Conservation (phyloP, 306 rosid genomes). For the Quercus cerris region DNA sequence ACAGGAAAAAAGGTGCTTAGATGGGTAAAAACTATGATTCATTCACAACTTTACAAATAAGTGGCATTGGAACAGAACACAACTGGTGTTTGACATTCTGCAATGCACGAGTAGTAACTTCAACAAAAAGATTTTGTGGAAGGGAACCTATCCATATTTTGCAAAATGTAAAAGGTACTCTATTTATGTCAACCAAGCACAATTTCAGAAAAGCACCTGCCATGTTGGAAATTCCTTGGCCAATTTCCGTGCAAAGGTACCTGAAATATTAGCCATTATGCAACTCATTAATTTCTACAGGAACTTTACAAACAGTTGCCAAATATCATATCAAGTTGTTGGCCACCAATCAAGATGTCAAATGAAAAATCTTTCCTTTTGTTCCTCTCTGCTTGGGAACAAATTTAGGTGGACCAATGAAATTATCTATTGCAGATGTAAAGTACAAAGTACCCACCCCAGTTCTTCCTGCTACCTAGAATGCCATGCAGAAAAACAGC, state of each 20-base stretch:
- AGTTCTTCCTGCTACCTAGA: slow-evolving; percentile 87
- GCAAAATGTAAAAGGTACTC: background rate
- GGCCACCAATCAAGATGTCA: background rate
- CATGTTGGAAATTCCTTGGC: slow-evolving; percentile 83
- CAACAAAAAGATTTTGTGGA: background rate
- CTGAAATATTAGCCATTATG: slow-evolving; percentile 42
- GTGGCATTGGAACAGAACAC: background rate
- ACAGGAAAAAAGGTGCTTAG: background rate
- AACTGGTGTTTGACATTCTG: background rate
- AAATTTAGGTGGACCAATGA: background rate
- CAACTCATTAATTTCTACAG: background rate
- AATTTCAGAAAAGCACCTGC: slow-evolving; percentile 69
- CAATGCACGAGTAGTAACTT: background rate
- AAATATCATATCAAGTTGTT: background rate
- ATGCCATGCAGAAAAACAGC: slow-evolving; percentile 94
- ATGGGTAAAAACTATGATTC: background rate
- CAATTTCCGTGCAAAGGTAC: slow-evolving; percentile 85
- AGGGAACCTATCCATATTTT: background rate
- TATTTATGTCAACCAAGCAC: background rate
- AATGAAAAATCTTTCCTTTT: background rate
- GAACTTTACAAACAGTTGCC: background rate
- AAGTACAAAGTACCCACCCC: slow-evolving; percentile 61
- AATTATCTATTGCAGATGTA: background rate
- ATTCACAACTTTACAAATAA: background rate
- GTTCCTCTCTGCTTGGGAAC: background rate